phyloP scores from a whole-genome alignment of 768 basidiomycete genomes.

The Phylloporus arenicola region DNA sequence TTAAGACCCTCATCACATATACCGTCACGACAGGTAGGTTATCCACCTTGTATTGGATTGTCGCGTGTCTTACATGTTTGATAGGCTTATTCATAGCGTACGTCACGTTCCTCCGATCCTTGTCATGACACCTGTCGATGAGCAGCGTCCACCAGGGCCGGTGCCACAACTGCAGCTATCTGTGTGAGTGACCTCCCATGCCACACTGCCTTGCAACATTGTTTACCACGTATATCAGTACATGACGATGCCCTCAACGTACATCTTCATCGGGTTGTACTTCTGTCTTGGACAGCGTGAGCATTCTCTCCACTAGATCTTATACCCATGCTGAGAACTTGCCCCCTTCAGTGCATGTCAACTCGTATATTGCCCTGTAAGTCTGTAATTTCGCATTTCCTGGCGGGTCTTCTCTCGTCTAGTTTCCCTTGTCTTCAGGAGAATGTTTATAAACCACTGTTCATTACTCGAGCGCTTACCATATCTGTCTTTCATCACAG shows the following conservation, averaged over 20 bases:
- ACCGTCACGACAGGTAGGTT: slow-evolving; percentile 47
- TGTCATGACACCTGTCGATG: not conserved
- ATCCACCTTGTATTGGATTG: slow-evolving; percentile 12
- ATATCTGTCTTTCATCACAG: slow-evolving; percentile 14
- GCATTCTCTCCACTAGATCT: slow-evolving; percentile 12
- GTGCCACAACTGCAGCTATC: slow-evolving; percentile 41
- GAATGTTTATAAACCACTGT: too few relatives aligned
- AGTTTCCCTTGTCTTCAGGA: too few relatives aligned
- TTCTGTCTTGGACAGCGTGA: slow-evolving; percentile 47
- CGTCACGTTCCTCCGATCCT: slow-evolving; percentile 11
- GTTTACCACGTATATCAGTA: slow-evolving; percentile 24
- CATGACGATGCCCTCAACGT: slow-evolving; percentile 44
- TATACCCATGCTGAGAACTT: not conserved
- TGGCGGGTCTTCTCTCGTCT: too few relatives aligned
- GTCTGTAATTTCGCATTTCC: too few relatives aligned
- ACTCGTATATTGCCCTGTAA: too few relatives aligned
- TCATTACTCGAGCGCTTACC: not conserved
- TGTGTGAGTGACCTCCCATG: slow-evolving; percentile 21
- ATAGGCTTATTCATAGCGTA: slow-evolving; percentile 37
- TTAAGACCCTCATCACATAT: slow-evolving; percentile 44
- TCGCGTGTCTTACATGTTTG: slow-evolving; percentile 15
- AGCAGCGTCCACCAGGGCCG: slow-evolving; percentile 31
- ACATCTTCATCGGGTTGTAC: slow-evolving; percentile 50
- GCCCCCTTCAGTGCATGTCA: slow-evolving; percentile 41
- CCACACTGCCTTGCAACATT: not conserved